These are phyloP conservation scores for Nicotiana paniculata DNA, from an alignment of 257 asterid species.

Conservation along the genomic window DNA sequence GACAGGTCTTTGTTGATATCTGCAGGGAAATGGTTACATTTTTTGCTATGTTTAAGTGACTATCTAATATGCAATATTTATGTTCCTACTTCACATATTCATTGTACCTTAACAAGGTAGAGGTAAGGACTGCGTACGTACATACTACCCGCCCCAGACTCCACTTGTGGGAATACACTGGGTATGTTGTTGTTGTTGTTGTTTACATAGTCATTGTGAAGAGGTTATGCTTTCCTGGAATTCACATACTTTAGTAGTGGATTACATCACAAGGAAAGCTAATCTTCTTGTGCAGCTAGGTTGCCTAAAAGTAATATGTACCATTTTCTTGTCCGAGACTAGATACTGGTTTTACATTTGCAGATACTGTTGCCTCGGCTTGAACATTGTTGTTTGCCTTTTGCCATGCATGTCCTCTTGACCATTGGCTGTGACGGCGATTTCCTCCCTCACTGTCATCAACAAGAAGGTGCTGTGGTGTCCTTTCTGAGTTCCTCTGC, in stretches of 20 bases:
- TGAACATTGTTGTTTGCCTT: not conserved
- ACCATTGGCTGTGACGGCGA: not conserved
- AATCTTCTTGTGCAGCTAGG: not conserved
- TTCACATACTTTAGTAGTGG: not conserved
- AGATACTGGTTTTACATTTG: not conserved
- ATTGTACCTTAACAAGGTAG: not conserved
- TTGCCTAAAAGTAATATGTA: not conserved
- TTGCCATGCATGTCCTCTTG: not conserved
- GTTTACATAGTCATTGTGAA: not conserved
- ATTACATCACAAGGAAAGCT: not conserved
- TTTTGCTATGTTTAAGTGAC: not conserved
- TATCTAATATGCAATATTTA: not conserved
- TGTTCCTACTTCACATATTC: not conserved
- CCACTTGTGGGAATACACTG: too few relatives aligned
- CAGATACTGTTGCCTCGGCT: not conserved
- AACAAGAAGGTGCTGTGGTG: constrained; percentile 15
- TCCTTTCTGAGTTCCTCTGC: not conserved
- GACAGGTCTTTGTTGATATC: not conserved
- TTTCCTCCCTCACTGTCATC: constrained; percentile 5
- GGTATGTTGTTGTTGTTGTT: too few relatives aligned
- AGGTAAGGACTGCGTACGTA: too few relatives aligned
- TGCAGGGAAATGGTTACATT: not conserved
- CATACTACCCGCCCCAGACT: too few relatives aligned
- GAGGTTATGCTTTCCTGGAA: not conserved
- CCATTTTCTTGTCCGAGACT: not conserved